Base-by-base conservation (phyloP, 441 rosid species). In the Gossypium schwendimanii region DNA sequence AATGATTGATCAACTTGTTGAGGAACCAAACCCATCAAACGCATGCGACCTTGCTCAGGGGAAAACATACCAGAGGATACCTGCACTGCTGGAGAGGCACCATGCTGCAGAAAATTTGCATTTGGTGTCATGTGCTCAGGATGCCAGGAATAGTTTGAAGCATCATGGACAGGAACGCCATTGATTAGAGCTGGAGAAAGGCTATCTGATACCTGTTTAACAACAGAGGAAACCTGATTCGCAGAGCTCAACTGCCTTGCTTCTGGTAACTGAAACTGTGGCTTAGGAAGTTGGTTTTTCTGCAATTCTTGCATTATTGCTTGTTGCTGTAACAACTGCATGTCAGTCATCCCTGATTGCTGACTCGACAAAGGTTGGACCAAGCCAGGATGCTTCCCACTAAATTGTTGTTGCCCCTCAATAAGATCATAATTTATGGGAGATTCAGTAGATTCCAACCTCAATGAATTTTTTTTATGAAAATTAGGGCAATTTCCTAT, bases 281-380 rank as follows among this genome's bases (percentile, higher is more conserved):
- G 86, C 83, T 87, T 85, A 60, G 82, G 87, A 74, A 85, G 78
- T 14, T 84, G 89, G 67, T 87, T 97, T 75, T 89, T 84, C 77
- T 89, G 96, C 60, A 83, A 72, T 47, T 92, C 93, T 70, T 86
- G 95, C 81, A 91, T 77, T 82, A 89, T 82, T 63, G 82, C 73
- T 65, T 92, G 89, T 67, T 92, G 87, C 75, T 92, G 95, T 31
- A 90, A 70, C 3, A 89, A 77, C 79, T 86, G 95, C 92, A 92
- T 77, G 71, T 94, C 98, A 84, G 73, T 78, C 70, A 82, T 70
- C 64, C 91, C 94, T 52, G 87, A 75, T 76, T 84, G 89, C 82
- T 87, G 97, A 80, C 90, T 87, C 18, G 90, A 85, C 47, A 85
- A 79, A 60, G 89, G 73, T 68, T 84, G 97, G 77, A 86, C 63